Evolutionary conservation across 495 filamentous ascomycete species (phyloP), one percentile per base, ranked within the genome.

Genomic region (Hypoxylon lienhwacheense): DNA sequence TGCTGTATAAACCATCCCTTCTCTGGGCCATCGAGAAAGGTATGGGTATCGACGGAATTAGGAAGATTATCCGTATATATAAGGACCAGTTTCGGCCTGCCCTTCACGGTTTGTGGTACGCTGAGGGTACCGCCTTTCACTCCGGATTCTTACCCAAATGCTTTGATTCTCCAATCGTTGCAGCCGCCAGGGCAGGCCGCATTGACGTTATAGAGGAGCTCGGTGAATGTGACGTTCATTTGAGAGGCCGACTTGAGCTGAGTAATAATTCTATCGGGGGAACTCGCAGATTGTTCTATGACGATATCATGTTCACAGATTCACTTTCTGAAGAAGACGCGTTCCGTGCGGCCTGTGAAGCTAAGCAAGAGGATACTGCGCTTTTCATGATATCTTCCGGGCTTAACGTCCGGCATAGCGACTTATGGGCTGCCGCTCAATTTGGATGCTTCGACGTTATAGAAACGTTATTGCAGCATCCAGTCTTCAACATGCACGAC

Each of bases 181-280:
- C 11, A 25, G 54, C 54, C 1, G 11, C 14, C 3, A 33, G 8
- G 3, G n/a, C 4, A 15, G 46, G 40, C 4, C 31, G 54, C 4
- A 17, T 46, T 14, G 54, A 57, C 17, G 34, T 51, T 7, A 11
- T 57, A 7, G 4, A 51, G 16, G 26, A 33, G 6, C 54, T 57
- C 10, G 0, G 34, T 1, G 25, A 17, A 21, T 28, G 5, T n/a
- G 54, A 47, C 4, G 34, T 46, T 15, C 11, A 32, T 8, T 10
- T 52, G 2, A 52, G 39, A 10, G 14, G 39, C 20, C 6, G 33
- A 16, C n/a, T n/a, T n/a, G n/a, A n/a, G n/a, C n/a, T n/a, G n/a
- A n/a, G n/a, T n/a, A n/a, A n/a, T n/a, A n/a, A n/a, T n/a, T n/a
- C n/a, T n/a, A n/a, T n/a, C n/a, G n/a, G n/a, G n/a, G n/a, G n/a